A percentile compares a stretch with the other conserved stretches of the same genome.
Conservation (phyloP, 1,284 basidiomycete species). For the Leccinum subrobustum region DNA sequence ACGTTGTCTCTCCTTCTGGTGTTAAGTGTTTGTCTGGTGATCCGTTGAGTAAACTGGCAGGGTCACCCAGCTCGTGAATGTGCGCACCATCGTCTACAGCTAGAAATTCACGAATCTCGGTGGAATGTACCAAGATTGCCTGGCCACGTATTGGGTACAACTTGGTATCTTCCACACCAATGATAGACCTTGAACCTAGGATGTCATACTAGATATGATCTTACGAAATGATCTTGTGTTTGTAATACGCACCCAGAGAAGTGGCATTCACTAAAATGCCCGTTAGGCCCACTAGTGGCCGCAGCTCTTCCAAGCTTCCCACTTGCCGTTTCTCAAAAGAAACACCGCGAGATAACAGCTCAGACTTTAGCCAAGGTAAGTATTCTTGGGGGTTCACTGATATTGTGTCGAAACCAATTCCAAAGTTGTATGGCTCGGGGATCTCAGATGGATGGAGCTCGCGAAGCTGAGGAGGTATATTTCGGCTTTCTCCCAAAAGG, state of each 20-base stretch:
- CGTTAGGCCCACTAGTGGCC: slow-evolving; percentile 34
- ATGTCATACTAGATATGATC: background rate
- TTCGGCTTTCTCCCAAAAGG: background rate
- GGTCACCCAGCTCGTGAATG: background rate
- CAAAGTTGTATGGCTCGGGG: slow-evolving; percentile 35
- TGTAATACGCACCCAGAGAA: slow-evolving; percentile 39
- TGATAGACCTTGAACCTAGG: slow-evolving; percentile 52
- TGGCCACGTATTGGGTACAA: slow-evolving; percentile 73
- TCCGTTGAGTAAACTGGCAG: background rate
- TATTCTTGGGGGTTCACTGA: slow-evolving; percentile 50
- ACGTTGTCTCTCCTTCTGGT: slow-evolving; percentile 35
- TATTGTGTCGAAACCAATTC: slow-evolving; percentile 45
- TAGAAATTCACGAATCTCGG: slow-evolving; percentile 43
- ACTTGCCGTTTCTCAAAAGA: slow-evolving; percentile 33
- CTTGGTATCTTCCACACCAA: slow-evolving; percentile 57
- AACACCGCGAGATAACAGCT: slow-evolving; percentile 36
- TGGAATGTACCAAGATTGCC: slow-evolving; percentile 59
- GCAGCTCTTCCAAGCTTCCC: slow-evolving; percentile 42
- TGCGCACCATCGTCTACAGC: slow-evolving; percentile 17
- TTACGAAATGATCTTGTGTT: background rate
- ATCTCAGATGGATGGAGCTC: slow-evolving; percentile 37
- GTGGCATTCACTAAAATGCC: slow-evolving; percentile 50
- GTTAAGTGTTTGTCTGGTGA: slow-evolving; percentile 16
- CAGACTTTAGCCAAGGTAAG: slow-evolving; percentile 47
- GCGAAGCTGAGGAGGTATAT: slow-evolving; percentile 36